Evolutionary conservation across 441 rosid species (phyloP), one percentile per base, ranked within the genome.

Genomic region (Manihot esculenta): DNA sequence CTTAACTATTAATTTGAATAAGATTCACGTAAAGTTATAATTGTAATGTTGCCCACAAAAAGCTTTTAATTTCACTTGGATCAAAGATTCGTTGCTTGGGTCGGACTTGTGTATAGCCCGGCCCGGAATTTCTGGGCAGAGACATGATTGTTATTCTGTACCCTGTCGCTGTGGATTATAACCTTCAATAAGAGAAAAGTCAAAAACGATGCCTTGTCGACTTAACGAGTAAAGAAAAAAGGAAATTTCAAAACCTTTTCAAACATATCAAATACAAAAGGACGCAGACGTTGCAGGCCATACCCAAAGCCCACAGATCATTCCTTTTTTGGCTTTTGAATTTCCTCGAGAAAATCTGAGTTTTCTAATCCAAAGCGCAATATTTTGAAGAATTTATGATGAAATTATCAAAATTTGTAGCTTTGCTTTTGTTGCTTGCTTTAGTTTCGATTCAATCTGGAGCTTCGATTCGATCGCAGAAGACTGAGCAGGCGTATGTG

Each of bases 401-500:
- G 89, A 87, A 74, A 70, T 73, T 79, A 55, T 71, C 77, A 27
- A 82, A 66, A 20, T 26, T 80, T 38, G 80, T 76, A 76, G 53
- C 76, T 66, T 67, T 81, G 27, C 48, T 85, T 24, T 5, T 64
- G 13, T 64, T 84, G 26, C 10, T 83, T 23, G 12, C 59, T 10
- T 58, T 86, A 65, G 51, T 80, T 44, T 79, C 77, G 55, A 64
- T 78, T 68, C 84, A 73, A 20, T 69, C 77, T 41, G 73, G 69
- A 35, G 72, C 35, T 49, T 73, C 86, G 33, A 44, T 71, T 35
- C 86, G 84, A 76, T 73, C 83, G 66, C 64, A 47, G 62, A 77
- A 86, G 67, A 81, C 81, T 41, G 78, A 77, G 47, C 76, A 87
- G 69, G 99, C 99, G 48, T 94, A 92, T 72, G 97, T 80, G 72